Evolutionary conservation across 441 rosid genomes (phyloP).

Genomic region (Mallotus japonicus): DNA sequence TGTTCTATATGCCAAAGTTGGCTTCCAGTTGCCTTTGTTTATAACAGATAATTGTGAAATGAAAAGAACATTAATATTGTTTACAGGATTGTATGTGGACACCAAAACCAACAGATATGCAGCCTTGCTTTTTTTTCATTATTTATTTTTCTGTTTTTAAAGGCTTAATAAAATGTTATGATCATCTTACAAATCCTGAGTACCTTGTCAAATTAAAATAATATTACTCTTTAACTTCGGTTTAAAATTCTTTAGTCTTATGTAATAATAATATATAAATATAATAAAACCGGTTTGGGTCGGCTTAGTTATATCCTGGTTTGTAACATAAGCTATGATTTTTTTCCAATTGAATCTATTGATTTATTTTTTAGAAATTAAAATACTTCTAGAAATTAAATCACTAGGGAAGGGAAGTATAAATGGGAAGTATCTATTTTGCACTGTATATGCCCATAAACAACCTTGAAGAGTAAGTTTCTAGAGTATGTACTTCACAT

Average conservation of each 20-base stretch:
- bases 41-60: not conserved
- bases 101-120: not conserved
- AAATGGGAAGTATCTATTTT: not conserved
- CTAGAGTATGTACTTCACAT: not conserved
- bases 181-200: not conserved
- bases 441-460: not conserved
- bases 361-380: too few relatives aligned
- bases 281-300: too few relatives aligned
- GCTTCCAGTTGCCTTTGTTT: conserved; percentile 8
- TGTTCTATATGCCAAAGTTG: not conserved
- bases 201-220: too few relatives aligned
- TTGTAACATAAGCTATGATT: too few relatives aligned
- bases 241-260: not conserved
- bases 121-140: not conserved
- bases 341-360: too few relatives aligned
- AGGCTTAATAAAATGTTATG: not conserved
- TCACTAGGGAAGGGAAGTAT: too few relatives aligned
- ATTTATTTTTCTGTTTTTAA: not conserved
- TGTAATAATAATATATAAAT: too few relatives aligned
- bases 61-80: not conserved
- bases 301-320: too few relatives aligned
- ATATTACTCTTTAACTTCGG: not conserved
- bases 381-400: too few relatives aligned
- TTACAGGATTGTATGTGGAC: not conserved
- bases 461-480: not conserved